phyloP scores from a whole-genome alignment of 768 basidiomycete genomes.

The Cyclocybe cylindracea region DNA sequence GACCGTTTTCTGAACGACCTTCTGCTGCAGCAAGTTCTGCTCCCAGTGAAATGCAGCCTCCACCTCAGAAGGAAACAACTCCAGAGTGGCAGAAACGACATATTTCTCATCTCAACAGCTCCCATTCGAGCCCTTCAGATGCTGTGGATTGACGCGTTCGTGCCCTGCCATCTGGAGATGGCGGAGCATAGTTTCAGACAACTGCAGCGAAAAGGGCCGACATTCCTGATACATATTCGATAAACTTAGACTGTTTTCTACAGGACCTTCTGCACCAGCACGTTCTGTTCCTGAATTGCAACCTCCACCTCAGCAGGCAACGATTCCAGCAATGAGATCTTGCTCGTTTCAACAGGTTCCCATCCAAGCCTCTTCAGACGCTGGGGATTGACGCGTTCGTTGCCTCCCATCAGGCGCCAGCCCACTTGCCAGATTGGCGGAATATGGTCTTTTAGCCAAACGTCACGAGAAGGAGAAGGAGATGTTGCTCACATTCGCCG shows the following conservation, averaged over 20 bases:
- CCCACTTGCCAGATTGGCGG: slow-evolving; percentile 25
- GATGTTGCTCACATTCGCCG: slow-evolving; percentile 34
- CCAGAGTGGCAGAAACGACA: too few relatives aligned
- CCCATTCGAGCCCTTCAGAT: slow-evolving; percentile 21
- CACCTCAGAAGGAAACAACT: too few relatives aligned
- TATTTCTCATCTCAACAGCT: too few relatives aligned
- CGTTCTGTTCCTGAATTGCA: slow-evolving; percentile 11
- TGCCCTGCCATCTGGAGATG: slow-evolving; percentile 34
- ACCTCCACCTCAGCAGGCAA: slow-evolving; percentile 22
- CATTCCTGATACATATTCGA: not conserved
- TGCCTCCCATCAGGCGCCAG: slow-evolving; percentile 42
- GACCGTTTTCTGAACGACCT: too few relatives aligned
- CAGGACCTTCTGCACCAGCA: not conserved
- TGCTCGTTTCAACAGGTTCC: slow-evolving; percentile 29
- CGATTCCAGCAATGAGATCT: slow-evolving; percentile 19
- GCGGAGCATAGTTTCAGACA: too few relatives aligned
- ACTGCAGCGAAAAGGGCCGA: not conserved
- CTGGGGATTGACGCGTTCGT: slow-evolving; percentile 32
- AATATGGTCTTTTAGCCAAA: not conserved
- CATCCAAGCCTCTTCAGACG: slow-evolving; percentile 40
- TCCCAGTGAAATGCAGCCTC: too few relatives aligned
- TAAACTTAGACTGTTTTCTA: not conserved
- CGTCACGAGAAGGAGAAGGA: not conserved
- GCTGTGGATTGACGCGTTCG: slow-evolving; percentile 31
- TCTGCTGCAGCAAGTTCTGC: too few relatives aligned